These are phyloP conservation scores for Sarocladiaceae sp. DNA, from an alignment of 2,329 filamentous ascomycete species.

Conservation along the genomic window DNA sequence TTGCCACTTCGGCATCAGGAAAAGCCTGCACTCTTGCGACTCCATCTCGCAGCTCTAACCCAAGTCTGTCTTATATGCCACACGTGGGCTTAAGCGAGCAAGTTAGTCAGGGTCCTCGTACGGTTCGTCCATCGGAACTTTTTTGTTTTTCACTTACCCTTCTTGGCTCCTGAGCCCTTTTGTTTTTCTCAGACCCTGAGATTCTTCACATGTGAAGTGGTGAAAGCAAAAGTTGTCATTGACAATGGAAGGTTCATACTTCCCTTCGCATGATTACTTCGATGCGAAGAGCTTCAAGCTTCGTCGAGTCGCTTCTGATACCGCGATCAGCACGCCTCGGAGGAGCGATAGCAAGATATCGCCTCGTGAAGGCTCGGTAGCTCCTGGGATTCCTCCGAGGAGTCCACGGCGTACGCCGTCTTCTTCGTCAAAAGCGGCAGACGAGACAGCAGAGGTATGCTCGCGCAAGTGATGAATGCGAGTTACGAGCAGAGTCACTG, in stretches of 20 bases:
- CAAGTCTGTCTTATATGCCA: too few relatives aligned
- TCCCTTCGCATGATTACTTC: not conserved
- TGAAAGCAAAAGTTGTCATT: too few relatives aligned
- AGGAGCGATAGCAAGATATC: not conserved
- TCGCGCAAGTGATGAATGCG: not conserved
- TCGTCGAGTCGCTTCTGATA: not conserved
- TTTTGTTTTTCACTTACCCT: too few relatives aligned
- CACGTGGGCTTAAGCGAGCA: too few relatives aligned
- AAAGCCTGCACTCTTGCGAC: too few relatives aligned
- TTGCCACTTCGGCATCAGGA: too few relatives aligned
- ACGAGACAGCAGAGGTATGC: too few relatives aligned
- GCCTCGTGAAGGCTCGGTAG: not conserved
- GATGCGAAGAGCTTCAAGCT: conserved; percentile 1
- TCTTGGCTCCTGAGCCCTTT: too few relatives aligned
- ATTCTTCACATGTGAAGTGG: not conserved
- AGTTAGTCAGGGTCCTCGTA: too few relatives aligned
- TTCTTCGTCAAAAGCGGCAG: not conserved
- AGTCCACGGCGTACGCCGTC: not conserved
- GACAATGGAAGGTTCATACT: not conserved
- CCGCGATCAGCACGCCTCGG: not conserved
- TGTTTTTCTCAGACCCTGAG: not conserved
- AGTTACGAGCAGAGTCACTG: not conserved
- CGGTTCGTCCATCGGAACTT: too few relatives aligned
- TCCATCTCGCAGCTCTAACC: too few relatives aligned
- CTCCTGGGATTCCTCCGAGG: not conserved